Evolutionary conservation across 2,329 filamentous ascomycete species (phyloP).

Genomic region (Trichoderma polysporum): DNA sequence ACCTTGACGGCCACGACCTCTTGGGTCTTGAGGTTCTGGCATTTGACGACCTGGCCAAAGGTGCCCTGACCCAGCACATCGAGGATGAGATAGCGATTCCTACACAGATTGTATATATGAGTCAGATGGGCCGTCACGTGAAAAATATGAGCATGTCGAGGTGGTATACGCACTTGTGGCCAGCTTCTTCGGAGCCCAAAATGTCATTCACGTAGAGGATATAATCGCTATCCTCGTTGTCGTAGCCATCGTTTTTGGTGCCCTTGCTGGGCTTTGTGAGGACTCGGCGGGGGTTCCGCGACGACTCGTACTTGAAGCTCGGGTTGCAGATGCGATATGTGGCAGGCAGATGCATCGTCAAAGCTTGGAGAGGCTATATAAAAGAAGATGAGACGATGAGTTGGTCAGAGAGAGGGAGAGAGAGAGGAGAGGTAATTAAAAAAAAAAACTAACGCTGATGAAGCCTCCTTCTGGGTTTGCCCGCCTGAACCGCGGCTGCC

Average conservation of each 20-base stretch:
- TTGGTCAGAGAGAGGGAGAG: too few species aligned
- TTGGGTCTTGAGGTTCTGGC: conserved; percentile 96
- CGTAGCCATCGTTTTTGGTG: conserved; percentile 96
- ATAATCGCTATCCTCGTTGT: conserved; percentile 99
- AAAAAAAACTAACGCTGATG: conserved; percentile 71
- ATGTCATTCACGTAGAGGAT: conserved; percentile 99
- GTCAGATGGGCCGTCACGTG: not conserved
- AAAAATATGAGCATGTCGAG: too few species aligned
- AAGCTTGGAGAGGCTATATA: conserved; percentile 81
- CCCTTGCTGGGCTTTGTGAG: conserved; percentile 98
- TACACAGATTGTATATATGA: conserved; percentile 34
- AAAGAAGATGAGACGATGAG: not conserved
- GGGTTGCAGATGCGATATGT: conserved; percentile 99
- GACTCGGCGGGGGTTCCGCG: conserved; percentile 90
- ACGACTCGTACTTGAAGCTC: conserved; percentile 97
- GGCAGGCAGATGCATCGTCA: conserved; percentile 87
- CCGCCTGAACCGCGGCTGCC: conserved; percentile 85
- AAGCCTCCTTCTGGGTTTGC: conserved; percentile 97
- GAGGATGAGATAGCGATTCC: conserved; percentile 93
- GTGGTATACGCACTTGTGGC: conserved; percentile 74
- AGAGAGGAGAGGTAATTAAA: not conserved
- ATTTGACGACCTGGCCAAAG: conserved; percentile 98
- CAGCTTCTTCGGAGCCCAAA: conserved; percentile 92
- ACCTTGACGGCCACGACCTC: conserved; percentile 99
- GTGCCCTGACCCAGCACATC: conserved; percentile 97